These are phyloP conservation scores for Hypocreales sp. DNA, from an alignment of 2,329 filamentous ascomycete genomes.

Conservation along the genomic window DNA sequence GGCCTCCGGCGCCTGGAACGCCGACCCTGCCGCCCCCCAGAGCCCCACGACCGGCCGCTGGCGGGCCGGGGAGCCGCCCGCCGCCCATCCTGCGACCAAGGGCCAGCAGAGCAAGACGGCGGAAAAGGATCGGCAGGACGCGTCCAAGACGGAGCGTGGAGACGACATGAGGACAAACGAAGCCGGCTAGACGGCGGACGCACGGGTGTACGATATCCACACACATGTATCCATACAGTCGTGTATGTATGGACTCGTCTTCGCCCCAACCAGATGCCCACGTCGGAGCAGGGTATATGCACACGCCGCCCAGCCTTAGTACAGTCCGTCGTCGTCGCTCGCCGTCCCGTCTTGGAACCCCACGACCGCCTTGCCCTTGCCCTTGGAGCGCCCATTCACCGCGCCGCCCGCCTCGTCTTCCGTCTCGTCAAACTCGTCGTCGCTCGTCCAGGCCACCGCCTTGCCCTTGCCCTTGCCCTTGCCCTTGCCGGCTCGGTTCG, in stretches of 20 bases:
- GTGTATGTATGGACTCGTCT: too few relatives aligned
- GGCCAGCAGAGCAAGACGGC: too few relatives aligned
- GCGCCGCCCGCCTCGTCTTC: conserved; percentile 15
- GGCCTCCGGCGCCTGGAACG: conserved; percentile 4
- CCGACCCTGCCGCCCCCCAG: conserved; percentile 3
- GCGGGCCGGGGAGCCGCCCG: too few relatives aligned
- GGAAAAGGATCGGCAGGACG: too few relatives aligned
- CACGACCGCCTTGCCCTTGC: conserved; percentile 39
- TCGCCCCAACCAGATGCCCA: too few relatives aligned
- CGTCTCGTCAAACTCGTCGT: conserved; percentile 16
- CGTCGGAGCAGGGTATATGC: too few relatives aligned
- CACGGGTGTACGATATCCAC: too few relatives aligned
- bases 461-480: conserved; percentile 22
- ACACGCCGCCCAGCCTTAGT: conserved; percentile 17
- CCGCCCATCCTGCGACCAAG: too few relatives aligned
- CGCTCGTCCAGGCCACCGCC: conserved; percentile 15
- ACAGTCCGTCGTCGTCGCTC: conserved; percentile 41
- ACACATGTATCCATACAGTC: too few relatives aligned
- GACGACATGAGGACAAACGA: too few relatives aligned
- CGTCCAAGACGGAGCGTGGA: too few relatives aligned
- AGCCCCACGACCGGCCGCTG: conserved; percentile 5
- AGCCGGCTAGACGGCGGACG: too few relatives aligned
- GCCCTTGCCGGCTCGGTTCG: conserved; percentile 19
- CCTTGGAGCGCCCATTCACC: conserved; percentile 24
- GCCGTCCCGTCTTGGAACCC: conserved; percentile 36